These are phyloP conservation scores for Trichoderma hamatum DNA, from an alignment of 2,329 filamentous ascomycete species.

Conservation along the genomic window DNA sequence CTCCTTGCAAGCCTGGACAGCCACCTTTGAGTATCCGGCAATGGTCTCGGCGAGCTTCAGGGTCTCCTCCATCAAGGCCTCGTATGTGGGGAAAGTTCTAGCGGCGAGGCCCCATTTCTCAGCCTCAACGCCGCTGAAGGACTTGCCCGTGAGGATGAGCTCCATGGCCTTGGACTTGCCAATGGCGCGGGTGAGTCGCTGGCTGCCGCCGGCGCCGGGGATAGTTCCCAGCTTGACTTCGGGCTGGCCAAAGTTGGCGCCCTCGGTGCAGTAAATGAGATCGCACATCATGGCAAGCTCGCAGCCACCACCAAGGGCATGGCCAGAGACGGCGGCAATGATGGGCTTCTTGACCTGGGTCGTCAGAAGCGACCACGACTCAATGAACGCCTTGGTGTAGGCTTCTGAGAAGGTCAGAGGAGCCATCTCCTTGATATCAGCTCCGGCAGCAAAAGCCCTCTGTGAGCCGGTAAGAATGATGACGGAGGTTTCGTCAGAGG, in stretches of 20 bases:
- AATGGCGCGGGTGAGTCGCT: slow-evolving; percentile 80
- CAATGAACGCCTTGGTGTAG: slow-evolving; percentile 90
- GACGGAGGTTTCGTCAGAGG: slow-evolving; percentile 68
- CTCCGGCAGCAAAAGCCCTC: slow-evolving; percentile 91
- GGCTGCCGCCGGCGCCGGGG: slow-evolving; percentile 88
- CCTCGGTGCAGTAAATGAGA: slow-evolving; percentile 84
- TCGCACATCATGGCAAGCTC: slow-evolving; percentile 98
- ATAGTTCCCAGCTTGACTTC: slow-evolving; percentile 95
- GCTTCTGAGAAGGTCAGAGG: slow-evolving; percentile 85
- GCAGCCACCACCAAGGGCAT: slow-evolving; percentile 92
- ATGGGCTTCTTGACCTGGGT: slow-evolving; percentile 89
- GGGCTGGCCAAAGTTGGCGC: slow-evolving; percentile 91
- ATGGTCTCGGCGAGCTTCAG: slow-evolving; percentile 87
- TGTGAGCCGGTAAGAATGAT: slow-evolving; percentile 87
- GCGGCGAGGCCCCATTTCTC: slow-evolving; percentile 90
- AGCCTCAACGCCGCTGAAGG: slow-evolving; percentile 81
- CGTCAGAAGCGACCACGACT: slow-evolving; percentile 86
- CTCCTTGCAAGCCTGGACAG: slow-evolving; percentile 89
- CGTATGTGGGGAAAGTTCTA: slow-evolving; percentile 75
- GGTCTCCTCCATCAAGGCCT: slow-evolving; percentile 79
- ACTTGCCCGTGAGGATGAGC: slow-evolving; percentile 82
- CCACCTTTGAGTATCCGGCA: slow-evolving; percentile 82
- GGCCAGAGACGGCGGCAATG: slow-evolving; percentile 90
- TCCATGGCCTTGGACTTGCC: slow-evolving; percentile 91
- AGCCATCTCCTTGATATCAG: slow-evolving; percentile 99